Evolutionary conservation across 2,329 filamentous ascomycete species (phyloP), one percentile per base, ranked within the genome.

Genomic region (Niveomyces coronatus): DNA sequence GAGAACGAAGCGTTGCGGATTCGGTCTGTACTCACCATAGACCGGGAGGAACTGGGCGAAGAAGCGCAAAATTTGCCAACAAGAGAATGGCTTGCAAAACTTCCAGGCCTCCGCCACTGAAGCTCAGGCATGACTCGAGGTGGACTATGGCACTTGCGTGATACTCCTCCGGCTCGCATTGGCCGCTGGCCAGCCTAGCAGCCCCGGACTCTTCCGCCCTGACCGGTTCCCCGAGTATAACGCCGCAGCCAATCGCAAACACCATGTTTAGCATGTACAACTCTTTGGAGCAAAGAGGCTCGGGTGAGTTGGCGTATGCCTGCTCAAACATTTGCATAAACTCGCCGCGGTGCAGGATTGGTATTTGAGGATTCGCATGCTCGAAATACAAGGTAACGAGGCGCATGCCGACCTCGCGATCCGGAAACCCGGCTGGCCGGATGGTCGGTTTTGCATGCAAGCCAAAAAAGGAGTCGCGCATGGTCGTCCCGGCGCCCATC

Each of bases 401-500:
- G 43, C 77, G 74, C 39, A 74, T 61, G 1, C 79, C 89, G 3
- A 94, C 67, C 22, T 83, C 76, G 45, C 74, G 77, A 45, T 84
- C 77, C 0, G 91, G 91, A 49, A 96, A 95, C 1, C 78, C 71
- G 1, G 88, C 88, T 31, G 84, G 83, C 44, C 84, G 79, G 54
- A 95, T 91, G 13, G 79, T 86, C 2, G 88, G 86, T 50, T 83
- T 88, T 3, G 85, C 93, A 50, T 95, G 87, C 31, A 96, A 66
- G n/a, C 89, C 89, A 54, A 96, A 96, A 67, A 95, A 95, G 0
- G 87, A 94, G 60, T 96, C 89, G 42, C 88, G 76, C 82, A 94
- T 91, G 10, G 84, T 86, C 14, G 85, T 86, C 26, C 79, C 81
- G 27, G 72, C 52, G 5, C 49, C 51, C 31, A 45, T 45, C 1